A percentile compares a stretch with the other conserved stretches of the same genome.
These are phyloP conservation scores for Lanmaoa rubissima DNA, from an alignment of 768 basidiomycete species.

Conservation along the genomic window DNA sequence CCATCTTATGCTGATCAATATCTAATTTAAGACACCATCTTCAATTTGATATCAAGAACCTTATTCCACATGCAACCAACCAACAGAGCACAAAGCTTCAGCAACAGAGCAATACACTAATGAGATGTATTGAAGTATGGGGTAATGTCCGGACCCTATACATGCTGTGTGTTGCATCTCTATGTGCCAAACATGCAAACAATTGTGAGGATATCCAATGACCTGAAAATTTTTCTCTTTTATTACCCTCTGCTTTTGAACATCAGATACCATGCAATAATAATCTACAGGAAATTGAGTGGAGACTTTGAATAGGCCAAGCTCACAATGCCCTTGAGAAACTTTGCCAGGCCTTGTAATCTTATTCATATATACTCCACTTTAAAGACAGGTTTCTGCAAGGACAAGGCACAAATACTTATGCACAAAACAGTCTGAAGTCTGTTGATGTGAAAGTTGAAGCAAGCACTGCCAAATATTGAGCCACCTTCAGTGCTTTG, in stretches of 20 bases:
- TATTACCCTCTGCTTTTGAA: not conserved
- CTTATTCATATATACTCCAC: not conserved
- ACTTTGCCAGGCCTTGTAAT: not conserved
- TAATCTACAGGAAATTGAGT: not conserved
- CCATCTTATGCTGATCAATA: no score
- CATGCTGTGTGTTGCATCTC: constrained; percentile 19
- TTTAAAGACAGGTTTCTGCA: not conserved
- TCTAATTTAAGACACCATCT: not conserved
- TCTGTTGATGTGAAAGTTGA: not conserved
- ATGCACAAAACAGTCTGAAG: not conserved
- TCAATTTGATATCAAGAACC: not conserved
- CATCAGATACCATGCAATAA: not conserved
- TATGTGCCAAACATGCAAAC: not conserved
- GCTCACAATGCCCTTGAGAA: not conserved
- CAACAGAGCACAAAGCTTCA: constrained; percentile 30
- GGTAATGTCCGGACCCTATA: constrained; percentile 27
- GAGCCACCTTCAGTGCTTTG: not conserved
- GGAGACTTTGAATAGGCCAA: not conserved
- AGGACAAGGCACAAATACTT: not conserved
- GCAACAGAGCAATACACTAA: constrained; percentile 23
- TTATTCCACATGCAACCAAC: constrained; percentile 22
- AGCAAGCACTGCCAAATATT: not conserved
- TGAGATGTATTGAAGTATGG: constrained; percentile 30
- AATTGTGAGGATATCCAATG: not conserved
- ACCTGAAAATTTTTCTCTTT: not conserved